These are phyloP conservation scores for Kwoniella sp. DNA, from an alignment of 768 basidiomycete genomes.

Conservation along the genomic window DNA sequence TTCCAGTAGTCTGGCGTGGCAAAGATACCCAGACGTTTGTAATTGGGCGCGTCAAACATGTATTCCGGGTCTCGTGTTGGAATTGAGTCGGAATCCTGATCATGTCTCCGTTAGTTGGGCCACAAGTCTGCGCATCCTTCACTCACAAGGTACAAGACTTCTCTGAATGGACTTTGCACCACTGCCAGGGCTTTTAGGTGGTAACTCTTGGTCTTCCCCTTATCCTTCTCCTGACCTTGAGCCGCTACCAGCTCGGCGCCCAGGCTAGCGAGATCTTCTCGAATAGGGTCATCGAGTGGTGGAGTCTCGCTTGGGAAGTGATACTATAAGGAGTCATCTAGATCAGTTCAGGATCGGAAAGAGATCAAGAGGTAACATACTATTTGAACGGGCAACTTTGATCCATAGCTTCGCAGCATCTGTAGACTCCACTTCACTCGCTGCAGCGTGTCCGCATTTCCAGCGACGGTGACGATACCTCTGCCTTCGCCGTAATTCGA, in stretches of 20 bases:
- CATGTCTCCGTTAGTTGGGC: too few species aligned
- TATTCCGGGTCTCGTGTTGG: constrained; percentile 47
- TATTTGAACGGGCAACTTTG: constrained; percentile 42
- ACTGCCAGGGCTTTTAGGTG: constrained; percentile 49
- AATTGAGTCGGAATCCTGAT: constrained; percentile 46
- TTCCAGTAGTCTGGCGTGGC: constrained; percentile 53
- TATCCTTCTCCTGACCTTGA: constrained; percentile 37
- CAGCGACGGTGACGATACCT: constrained; percentile 54
- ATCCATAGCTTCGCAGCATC: constrained; percentile 35
- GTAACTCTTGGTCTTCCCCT: constrained; percentile 49
- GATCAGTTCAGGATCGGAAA: too few species aligned
- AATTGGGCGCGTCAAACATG: constrained; percentile 52
- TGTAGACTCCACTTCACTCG: constrained; percentile 38
- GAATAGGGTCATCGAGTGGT: constrained; percentile 36
- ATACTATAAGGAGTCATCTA: too few species aligned
- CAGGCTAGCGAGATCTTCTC: constrained; percentile 53
- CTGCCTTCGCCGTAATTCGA: constrained; percentile 39
- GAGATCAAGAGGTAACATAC: constrained; percentile 17
- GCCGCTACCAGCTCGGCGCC: constrained; percentile 56
- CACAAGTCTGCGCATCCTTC: neutral
- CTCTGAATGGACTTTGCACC: constrained; percentile 46
- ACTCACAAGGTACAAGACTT: constrained; percentile 52
- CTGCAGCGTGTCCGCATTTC: constrained; percentile 50
- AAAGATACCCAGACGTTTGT: constrained; percentile 49
- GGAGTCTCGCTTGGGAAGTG: constrained; percentile 53